Evolutionary conservation across 257 asterid genomes (phyloP).

Genomic region (Oldenlandia corymbosa): DNA sequence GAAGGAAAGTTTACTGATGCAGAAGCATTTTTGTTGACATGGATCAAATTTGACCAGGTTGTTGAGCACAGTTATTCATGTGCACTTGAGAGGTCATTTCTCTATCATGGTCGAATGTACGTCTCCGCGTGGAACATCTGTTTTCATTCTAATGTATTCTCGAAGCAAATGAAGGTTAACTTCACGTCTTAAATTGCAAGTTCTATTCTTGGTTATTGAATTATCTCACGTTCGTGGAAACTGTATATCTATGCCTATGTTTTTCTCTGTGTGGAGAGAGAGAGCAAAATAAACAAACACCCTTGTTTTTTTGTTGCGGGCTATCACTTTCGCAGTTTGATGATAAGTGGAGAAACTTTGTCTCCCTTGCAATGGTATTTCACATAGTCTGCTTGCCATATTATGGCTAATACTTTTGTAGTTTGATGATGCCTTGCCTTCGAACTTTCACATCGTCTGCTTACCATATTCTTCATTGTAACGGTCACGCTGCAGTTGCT

Average conservation of each 20-base stretch:
- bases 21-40: slow-evolving; percentile 3
- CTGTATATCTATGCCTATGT: neutral
- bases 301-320: neutral
- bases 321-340: neutral
- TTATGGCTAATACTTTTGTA: no score
- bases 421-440: no score
- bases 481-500: neutral
- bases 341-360: neutral
- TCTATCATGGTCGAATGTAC: slow-evolving; percentile 90
- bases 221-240: neutral
- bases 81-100: slow-evolving; percentile 88
- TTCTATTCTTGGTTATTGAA: neutral
- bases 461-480: neutral
- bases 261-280: neutral
- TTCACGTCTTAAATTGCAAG: slow-evolving; percentile 5
- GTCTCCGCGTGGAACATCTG: slow-evolving; percentile 85
- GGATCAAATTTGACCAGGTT: slow-evolving; percentile 54
- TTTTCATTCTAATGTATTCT: slow-evolving; percentile 89
- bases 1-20: neutral
- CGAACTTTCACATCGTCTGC: no score
- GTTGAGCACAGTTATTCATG: slow-evolving; percentile 90
- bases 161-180: slow-evolving; percentile 84
- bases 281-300: neutral
- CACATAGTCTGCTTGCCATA: no score
- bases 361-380: neutral